Conservation (phyloP, 208 protist genomes). For the Wallacemonas sp. region DNA sequence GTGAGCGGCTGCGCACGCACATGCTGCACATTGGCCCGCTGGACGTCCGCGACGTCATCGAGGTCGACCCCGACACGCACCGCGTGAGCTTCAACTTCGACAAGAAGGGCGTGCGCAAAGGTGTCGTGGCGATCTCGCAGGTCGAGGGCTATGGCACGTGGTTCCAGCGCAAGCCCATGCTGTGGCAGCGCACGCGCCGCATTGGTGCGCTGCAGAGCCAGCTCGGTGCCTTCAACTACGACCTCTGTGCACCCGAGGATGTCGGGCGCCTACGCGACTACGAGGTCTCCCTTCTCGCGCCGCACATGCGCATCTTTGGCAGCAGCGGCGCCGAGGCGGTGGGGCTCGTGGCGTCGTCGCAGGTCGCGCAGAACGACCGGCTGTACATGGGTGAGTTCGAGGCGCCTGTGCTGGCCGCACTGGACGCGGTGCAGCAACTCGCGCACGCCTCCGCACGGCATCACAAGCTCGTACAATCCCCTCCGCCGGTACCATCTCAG, state of each 20-base stretch:
- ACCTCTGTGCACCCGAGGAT: conserved; percentile 34
- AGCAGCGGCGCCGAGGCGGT: conserved; percentile 65
- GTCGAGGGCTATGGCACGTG: conserved; percentile 86
- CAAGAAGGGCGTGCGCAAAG: conserved; percentile 50
- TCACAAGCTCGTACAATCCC: conserved; percentile 53
- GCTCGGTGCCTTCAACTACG: conserved; percentile 76
- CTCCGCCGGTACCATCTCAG: not conserved
- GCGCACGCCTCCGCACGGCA: conserved; percentile 67
- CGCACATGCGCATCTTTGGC: conserved; percentile 58
- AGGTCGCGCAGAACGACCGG: conserved; percentile 76
- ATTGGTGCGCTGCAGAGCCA: conserved; percentile 82
- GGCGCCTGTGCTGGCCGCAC: conserved; percentile 70
- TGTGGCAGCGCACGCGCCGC: conserved; percentile 85
- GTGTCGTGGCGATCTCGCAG: conserved; percentile 78
- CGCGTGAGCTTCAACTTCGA: conserved; percentile 54
- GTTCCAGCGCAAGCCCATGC: conserved; percentile 89
- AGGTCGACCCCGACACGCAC: conserved; percentile 36
- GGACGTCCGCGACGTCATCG: conserved; percentile 66
- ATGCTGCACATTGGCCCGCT: conserved; percentile 80
- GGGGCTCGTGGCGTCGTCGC: conserved; percentile 70
- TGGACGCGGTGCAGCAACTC: conserved; percentile 84
- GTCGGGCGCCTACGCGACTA: conserved; percentile 58
- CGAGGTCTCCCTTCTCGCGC: conserved; percentile 71
- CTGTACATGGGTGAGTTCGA: conserved; percentile 89
- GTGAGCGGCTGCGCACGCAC: conserved; percentile 81